Conservation (phyloP, 192 early-diverging fungal species). For the Helicostylum pulchrum region DNA sequence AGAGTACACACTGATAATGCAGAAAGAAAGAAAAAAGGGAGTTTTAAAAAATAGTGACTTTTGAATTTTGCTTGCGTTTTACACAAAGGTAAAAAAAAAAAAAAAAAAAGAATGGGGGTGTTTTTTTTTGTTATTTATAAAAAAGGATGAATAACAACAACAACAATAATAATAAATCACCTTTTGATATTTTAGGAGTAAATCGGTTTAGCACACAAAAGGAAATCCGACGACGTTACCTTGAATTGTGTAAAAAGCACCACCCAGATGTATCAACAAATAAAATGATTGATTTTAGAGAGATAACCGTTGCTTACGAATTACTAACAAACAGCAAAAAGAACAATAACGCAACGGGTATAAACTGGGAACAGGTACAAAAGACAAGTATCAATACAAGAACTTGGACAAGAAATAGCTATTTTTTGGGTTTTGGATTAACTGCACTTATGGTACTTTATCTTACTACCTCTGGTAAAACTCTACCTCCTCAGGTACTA, state of each 20-base stretch:
- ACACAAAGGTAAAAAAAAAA: too few relatives aligned
- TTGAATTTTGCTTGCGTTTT: too few relatives aligned
- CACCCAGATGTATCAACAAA: constrained; percentile 25
- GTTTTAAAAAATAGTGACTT: too few relatives aligned
- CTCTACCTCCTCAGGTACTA: background rate
- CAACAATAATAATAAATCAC: constrained; percentile 13
- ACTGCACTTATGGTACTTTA: background rate
- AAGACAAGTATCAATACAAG: constrained; percentile 4
- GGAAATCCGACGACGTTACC: constrained; percentile 24
- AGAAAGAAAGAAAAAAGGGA: too few relatives aligned
- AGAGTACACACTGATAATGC: too few relatives aligned
- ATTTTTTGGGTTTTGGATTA: constrained; percentile 3
- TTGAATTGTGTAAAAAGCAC: constrained; percentile 26
- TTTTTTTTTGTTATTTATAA: too few relatives aligned
- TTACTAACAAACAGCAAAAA: constrained; percentile 6
- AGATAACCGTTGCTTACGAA: constrained; percentile 30
- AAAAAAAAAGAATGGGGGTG: too few relatives aligned
- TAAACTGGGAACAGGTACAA: background rate
- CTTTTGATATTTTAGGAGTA: constrained; percentile 29
- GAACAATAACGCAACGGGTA: background rate
- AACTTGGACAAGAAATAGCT: constrained; percentile 4
- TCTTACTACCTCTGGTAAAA: background rate
- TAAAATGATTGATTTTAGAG: constrained; percentile 8
- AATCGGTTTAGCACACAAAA: constrained; percentile 16
- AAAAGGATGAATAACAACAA: too few relatives aligned